A percentile compares a stretch with the other conserved stretches of the same genome.
Evolutionary conservation across 768 basidiomycete species (phyloP).

Genomic region (Tylopilus sp.): DNA sequence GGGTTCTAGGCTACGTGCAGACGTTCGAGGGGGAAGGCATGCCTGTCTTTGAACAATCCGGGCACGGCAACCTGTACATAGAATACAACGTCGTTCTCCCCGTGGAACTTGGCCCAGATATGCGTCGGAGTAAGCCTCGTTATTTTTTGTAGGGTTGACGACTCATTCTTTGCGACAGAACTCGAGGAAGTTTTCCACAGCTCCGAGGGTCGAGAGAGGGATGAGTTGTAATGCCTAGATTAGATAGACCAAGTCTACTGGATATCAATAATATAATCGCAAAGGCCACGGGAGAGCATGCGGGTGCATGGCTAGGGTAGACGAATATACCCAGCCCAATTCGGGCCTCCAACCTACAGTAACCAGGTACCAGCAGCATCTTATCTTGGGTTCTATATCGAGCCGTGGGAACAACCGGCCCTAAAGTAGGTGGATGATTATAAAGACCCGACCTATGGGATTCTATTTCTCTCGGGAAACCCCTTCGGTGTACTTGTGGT

Average conservation of each 20-base stretch:
- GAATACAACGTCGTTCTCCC: conserved; percentile 95
- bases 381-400: conserved; percentile 2
- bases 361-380: no score
- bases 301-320: no score
- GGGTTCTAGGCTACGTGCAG: conserved; percentile 73
- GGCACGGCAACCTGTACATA: conserved; percentile 80
- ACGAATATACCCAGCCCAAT: no score
- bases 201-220: conserved; percentile 30
- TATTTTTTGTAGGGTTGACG: neutral
- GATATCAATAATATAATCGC: conserved; percentile 6
- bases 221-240: conserved; percentile 36
- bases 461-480: conserved; percentile 24
- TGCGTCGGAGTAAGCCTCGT: conserved; percentile 66
- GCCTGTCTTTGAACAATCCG: conserved; percentile 59
- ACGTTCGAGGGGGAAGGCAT: conserved; percentile 87
- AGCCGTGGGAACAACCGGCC: conserved; percentile 29
- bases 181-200: conserved; percentile 52
- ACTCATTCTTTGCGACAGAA: conserved; percentile 38
- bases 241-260: conserved; percentile 1
- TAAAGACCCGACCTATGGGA: conserved; percentile 9
- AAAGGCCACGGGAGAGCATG: no score
- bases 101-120: conserved; percentile 59
- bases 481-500: conserved; percentile 30
- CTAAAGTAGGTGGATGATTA: conserved; percentile 17
- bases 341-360: no score